A percentile compares a stretch with the other conserved stretches of the same genome.
Conservation (phyloP, 768 basidiomycete genomes). For the Agrocybe praecox region DNA sequence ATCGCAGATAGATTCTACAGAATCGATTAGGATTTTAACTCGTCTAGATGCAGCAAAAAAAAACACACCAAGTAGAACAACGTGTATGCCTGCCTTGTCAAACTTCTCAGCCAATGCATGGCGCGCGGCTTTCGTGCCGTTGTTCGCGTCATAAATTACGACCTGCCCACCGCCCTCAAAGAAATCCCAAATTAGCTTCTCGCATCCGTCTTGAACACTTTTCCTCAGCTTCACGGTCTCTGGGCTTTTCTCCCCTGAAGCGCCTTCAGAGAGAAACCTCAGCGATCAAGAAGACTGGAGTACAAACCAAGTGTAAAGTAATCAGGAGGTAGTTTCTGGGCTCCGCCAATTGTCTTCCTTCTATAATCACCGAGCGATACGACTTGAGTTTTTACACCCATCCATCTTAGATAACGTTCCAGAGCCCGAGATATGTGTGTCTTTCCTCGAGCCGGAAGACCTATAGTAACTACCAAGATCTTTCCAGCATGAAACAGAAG, state of each 20-base stretch:
- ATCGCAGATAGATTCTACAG: slow-evolving; percentile 85
- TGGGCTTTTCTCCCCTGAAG: slow-evolving; percentile 70
- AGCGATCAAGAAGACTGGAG: background rate
- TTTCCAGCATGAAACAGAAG: slow-evolving; percentile 92
- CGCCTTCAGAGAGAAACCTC: background rate
- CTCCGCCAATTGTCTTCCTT: slow-evolving; percentile 85
- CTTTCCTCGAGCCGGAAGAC: slow-evolving; percentile 92
- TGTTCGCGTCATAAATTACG: slow-evolving; percentile 98
- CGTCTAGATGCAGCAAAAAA: background rate
- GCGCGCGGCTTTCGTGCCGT: slow-evolving; percentile 71
- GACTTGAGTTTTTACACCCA: slow-evolving; percentile 95
- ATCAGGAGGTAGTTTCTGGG: slow-evolving; percentile 85
- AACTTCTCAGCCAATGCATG: slow-evolving; percentile 83
- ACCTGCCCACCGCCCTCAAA: slow-evolving; percentile 90
- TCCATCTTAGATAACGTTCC: slow-evolving; percentile 98
- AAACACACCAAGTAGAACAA: slow-evolving; percentile 83
- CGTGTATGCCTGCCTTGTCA: slow-evolving; percentile 84
- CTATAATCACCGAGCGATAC: slow-evolving; percentile 96
- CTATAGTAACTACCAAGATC: slow-evolving; percentile 91
- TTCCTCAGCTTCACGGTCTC: slow-evolving; percentile 81
- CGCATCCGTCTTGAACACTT: slow-evolving; percentile 80
- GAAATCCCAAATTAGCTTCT: slow-evolving; percentile 87
- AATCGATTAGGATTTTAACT: background rate
- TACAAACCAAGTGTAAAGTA: slow-evolving; percentile 83
- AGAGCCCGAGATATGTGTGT: slow-evolving; percentile 95